Evolutionary conservation across 164 flowering plant genomes (phyloP), one percentile per base, ranked within the genome.

Genomic region (Liriodendron chinense): DNA sequence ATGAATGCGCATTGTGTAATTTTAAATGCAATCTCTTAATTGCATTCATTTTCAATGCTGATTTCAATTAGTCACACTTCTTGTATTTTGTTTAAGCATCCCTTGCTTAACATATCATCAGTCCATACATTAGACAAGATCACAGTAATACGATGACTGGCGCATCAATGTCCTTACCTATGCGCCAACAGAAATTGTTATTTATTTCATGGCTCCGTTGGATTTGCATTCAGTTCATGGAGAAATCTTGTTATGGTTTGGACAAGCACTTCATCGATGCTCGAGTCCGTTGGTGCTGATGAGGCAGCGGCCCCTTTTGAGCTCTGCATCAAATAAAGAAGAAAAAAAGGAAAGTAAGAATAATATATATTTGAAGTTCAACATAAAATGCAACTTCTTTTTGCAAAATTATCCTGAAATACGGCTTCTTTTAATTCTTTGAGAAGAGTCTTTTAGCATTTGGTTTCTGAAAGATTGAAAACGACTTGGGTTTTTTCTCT

Each of bases 221-320:
- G 49, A 75, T 62, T 72, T 34, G 75, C 65, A 53, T 73, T 78
- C 70, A 86, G 63, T 25, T 86, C 85, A 8, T 79, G 75, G 50
- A 86, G 80, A 72, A 81, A 85, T 72, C 81, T 83, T 7, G 87
- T 77, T 65, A 87, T 71, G 0, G 86, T 85, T 72, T 83, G 81
- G 75, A 75, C 86, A 64, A 83, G 72, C 34, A 67, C 80, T 49
- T 79, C 85, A 59, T 83, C 74, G n/a, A 66, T 68, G 79, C 77
- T 64, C 6, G 76, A 47, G 57, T 78, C 79, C 48, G 16, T 75
- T 21, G 84, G 28, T 4, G 79, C 20, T 3, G 75, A 64, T 3
- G 21, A 21, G 71, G 34, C 28, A 22, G 69, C 57, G 49, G 62
- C 78, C 3, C 80, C 78, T 69, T 14, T 63, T 23, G 81, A 74